phyloP scores from a whole-genome alignment of 2,329 filamentous ascomycete genomes.

The Calycina herbarum region DNA sequence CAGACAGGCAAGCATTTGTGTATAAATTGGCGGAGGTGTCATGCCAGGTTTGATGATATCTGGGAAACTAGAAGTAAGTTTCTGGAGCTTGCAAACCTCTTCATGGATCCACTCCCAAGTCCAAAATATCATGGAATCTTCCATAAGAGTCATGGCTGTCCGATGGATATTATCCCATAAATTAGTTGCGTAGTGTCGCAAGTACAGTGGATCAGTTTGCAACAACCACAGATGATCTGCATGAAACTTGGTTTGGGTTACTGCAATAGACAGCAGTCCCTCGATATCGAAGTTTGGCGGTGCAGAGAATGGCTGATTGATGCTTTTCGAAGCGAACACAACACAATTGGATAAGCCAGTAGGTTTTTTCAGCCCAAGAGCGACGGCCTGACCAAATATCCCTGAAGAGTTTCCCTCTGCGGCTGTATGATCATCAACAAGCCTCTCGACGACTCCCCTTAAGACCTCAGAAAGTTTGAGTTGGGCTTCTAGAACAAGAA shows the following conservation, averaged over 20 bases:
- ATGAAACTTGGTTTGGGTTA: not conserved
- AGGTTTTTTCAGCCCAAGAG: not conserved
- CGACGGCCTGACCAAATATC: not conserved
- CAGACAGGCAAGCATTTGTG: not conserved
- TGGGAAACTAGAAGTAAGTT: not conserved
- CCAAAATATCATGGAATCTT: not conserved
- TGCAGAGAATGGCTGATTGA: slow-evolving; percentile 22
- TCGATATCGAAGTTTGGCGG: slow-evolving; percentile 15
- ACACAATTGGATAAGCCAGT: not conserved
- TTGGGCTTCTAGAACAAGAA: slow-evolving; percentile 23
- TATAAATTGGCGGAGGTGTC: not conserved
- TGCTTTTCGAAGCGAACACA: slow-evolving; percentile 16
- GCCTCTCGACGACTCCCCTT: not conserved
- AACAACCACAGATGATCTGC: slow-evolving; percentile 21
- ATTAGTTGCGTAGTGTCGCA: not conserved
- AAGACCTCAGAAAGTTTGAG: slow-evolving; percentile 7
- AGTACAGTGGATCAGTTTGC: slow-evolving; percentile 19
- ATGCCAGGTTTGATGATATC: slow-evolving; percentile 6
- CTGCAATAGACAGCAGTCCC: slow-evolving; percentile 7
- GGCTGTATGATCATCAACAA: not conserved
- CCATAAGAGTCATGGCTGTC: not conserved
- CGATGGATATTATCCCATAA: not conserved
- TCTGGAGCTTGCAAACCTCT: slow-evolving; percentile 8
- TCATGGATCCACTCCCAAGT: slow-evolving; percentile 13
- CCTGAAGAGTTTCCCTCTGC: not conserved